Percentiles rank a stretch among this genome's conserved stretches.
These are phyloP conservation scores for Ramalina peruviana DNA, from an alignment of 495 filamentous ascomycete genomes.

Conservation along the genomic window DNA sequence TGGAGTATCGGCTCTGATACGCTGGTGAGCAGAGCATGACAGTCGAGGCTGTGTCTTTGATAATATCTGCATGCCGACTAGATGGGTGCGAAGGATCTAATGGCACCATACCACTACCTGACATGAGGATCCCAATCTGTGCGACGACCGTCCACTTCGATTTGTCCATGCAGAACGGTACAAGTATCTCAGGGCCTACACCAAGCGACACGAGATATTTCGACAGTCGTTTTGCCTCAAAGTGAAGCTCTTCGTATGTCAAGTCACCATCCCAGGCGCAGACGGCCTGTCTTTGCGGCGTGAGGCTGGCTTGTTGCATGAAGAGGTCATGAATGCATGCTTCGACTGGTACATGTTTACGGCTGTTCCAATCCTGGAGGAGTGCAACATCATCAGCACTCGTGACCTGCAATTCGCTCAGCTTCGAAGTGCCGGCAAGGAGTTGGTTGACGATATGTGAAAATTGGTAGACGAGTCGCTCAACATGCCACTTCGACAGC, in stretches of 20 bases:
- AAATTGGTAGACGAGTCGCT: constrained; percentile 30
- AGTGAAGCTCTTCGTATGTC: constrained; percentile 34
- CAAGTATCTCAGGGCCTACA: constrained; percentile 15
- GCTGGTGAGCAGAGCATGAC: constrained; percentile 32
- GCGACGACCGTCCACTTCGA: constrained; percentile 28
- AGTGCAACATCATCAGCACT: constrained; percentile 24
- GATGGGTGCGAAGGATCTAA: constrained; percentile 37
- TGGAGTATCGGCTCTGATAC: constrained; percentile 5
- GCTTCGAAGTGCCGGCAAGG: constrained; percentile 8
- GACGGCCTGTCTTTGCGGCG: constrained; percentile 17
- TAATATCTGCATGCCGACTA: constrained; percentile 13
- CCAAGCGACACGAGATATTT: constrained; percentile 23
- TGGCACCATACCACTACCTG: constrained; percentile 37
- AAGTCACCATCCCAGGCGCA: constrained; percentile 35
- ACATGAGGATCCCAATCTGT: constrained; percentile 31
- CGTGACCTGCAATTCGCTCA: constrained; percentile 28
- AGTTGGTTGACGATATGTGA: constrained; percentile 25
- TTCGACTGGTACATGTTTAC: constrained; percentile 21
- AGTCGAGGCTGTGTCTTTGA: constrained; percentile 31
- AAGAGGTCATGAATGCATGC: constrained; percentile 12
- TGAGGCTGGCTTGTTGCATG: constrained; percentile 2
- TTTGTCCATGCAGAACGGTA: constrained; percentile 35
- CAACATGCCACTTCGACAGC: constrained; percentile 27
- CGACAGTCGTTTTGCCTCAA: constrained; percentile 23
- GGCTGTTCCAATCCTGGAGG: constrained; percentile 29